These are phyloP conservation scores for Prunus salicina DNA, from an alignment of 306 rosid genomes.

Conservation along the genomic window DNA sequence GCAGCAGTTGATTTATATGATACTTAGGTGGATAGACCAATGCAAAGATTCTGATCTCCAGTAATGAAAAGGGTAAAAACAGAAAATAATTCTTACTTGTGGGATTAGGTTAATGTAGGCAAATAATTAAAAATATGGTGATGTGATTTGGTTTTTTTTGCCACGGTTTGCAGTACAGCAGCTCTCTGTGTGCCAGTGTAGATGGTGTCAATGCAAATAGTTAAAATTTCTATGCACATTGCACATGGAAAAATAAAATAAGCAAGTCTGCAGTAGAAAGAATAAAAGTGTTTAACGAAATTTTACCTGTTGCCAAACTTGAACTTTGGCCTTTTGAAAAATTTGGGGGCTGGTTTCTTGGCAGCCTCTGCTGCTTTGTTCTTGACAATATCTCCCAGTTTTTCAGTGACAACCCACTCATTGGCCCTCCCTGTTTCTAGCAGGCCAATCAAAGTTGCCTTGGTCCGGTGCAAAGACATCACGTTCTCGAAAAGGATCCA, in stretches of 20 bases:
- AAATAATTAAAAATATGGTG: neutral
- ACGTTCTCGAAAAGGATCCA: slow-evolving; percentile 99
- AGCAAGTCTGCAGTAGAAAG: neutral
- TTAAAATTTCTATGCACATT: neutral
- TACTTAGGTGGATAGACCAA: neutral
- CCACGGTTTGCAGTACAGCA: too few species aligned
- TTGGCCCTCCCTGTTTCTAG: slow-evolving; percentile 82
- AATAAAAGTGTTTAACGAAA: slow-evolving; percentile 6
- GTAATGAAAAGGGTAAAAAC: slow-evolving; percentile 16
- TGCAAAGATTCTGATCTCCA: slow-evolving; percentile 30
- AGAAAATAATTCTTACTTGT: slow-evolving; percentile 17
- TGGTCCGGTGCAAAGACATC: slow-evolving; percentile 98
- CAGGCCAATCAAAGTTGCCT: slow-evolving; percentile 84
- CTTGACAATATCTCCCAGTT: slow-evolving; percentile 80
- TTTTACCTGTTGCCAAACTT: slow-evolving; percentile 69
- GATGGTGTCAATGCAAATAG: slow-evolving; percentile 14
- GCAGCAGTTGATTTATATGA: neutral
- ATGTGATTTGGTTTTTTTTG: slow-evolving; percentile 19
- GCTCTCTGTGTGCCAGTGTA: slow-evolving; percentile 1
- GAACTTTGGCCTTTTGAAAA: slow-evolving; percentile 50
- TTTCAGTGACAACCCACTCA: slow-evolving; percentile 99
- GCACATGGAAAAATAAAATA: slow-evolving; percentile 11
- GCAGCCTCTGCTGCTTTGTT: slow-evolving; percentile 71
- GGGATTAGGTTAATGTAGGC: slow-evolving; percentile 6
- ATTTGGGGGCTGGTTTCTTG: slow-evolving; percentile 58